phyloP scores from a whole-genome alignment of 257 asterid species.

The Anisodus tanguticus region DNA sequence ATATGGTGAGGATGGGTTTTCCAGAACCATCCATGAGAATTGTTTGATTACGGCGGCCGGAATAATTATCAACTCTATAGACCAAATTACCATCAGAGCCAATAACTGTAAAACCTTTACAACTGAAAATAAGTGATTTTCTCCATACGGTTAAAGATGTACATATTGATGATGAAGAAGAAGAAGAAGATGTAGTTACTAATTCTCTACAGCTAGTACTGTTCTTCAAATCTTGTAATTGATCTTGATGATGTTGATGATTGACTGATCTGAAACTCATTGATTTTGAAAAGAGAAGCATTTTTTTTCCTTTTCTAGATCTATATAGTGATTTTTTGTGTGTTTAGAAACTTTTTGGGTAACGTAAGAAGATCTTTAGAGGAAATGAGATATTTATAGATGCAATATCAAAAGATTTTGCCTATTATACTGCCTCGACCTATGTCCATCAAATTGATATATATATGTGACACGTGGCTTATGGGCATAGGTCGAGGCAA shows the following conservation, averaged over 20 bases:
- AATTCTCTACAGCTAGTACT: background rate
- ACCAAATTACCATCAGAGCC: slow-evolving; percentile 62
- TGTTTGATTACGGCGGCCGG: slow-evolving; percentile 45
- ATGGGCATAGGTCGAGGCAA: slow-evolving; percentile 28
- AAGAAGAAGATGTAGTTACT: background rate
- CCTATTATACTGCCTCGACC: too few relatives aligned
- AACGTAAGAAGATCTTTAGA: slow-evolving; percentile 25
- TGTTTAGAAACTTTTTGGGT: slow-evolving; percentile 1
- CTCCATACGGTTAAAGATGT: slow-evolving; percentile 74
- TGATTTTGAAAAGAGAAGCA: slow-evolving; percentile 56
- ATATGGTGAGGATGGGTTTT: slow-evolving; percentile 60
- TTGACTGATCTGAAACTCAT: slow-evolving; percentile 48
- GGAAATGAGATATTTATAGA: slow-evolving; percentile 37
- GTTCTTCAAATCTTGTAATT: slow-evolving; percentile 24
- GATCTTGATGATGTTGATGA: background rate
- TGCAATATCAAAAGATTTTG: background rate
- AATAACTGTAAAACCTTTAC: slow-evolving; percentile 77
- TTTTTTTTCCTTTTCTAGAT: slow-evolving; percentile 18
- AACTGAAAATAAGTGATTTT: slow-evolving; percentile 68
- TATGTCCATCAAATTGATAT: background rate
- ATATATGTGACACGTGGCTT: background rate
- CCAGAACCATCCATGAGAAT: slow-evolving; percentile 80
- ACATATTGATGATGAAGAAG: background rate
- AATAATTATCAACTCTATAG: slow-evolving; percentile 74
- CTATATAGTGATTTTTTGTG: background rate